phyloP scores from a whole-genome alignment of 208 protist genomes.

The Naegleria lovaniensis region DNA sequence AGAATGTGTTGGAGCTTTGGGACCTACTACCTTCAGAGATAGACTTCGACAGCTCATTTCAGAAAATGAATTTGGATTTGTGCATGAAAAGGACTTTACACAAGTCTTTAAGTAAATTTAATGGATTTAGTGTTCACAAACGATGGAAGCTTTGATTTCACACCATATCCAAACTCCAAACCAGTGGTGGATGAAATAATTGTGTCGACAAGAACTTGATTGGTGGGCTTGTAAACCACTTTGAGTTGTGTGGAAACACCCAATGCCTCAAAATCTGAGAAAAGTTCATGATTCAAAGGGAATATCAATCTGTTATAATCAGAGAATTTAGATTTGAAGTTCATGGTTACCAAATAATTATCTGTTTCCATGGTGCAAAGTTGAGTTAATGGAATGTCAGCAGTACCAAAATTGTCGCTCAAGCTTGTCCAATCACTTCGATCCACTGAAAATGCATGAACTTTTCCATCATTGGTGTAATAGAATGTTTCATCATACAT shows the following conservation, averaged over 20 bases:
- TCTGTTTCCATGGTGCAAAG: slow-evolving; percentile 10
- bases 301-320: slow-evolving; percentile 26
- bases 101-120: neutral
- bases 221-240: neutral
- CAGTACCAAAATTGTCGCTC: neutral
- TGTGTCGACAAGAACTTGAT: neutral
- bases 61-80: slow-evolving; percentile 12
- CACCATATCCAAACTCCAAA: neutral
- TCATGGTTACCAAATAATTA: neutral
- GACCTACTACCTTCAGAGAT: neutral
- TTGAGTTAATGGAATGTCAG: slow-evolving; percentile 29
- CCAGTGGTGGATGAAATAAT: neutral
- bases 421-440: slow-evolving; percentile 22
- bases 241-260: neutral
- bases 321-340: neutral
- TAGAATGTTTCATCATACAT: neutral
- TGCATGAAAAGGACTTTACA: neutral
- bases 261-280: slow-evolving; percentile 29
- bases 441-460: neutral
- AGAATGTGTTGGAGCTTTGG: neutral
- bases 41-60: neutral
- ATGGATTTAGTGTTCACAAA: neutral
- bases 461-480: slow-evolving; percentile 25
- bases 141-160: neutral
- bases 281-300: slow-evolving; percentile 8